phyloP scores from a whole-genome alignment of 805 yeast genomes.

The Scheffersomyces stipitis region DNA sequence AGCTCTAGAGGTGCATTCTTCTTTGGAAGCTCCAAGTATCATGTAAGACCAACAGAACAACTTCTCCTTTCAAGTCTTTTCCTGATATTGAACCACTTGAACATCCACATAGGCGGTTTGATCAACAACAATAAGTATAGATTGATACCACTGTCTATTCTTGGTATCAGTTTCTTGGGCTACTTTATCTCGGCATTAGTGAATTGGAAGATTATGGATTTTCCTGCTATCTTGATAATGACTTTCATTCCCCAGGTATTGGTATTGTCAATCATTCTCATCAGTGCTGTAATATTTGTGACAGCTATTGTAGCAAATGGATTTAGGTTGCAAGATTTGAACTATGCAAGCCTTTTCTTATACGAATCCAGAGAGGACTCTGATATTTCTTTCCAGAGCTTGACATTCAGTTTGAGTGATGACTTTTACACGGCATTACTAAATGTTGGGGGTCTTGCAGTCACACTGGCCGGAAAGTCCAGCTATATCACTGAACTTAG shows the following conservation, averaged over 20 bases:
- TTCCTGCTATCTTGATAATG: slow-evolving; percentile 56
- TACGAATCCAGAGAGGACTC: slow-evolving; percentile 22
- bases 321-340: slow-evolving; percentile 32
- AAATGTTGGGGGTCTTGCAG: slow-evolving; percentile 60
- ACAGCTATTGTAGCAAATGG: slow-evolving; percentile 62
- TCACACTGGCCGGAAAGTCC: slow-evolving; percentile 66
- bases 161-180: slow-evolving; percentile 53
- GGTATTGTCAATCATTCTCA: slow-evolving; percentile 46
- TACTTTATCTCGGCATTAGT: slow-evolving; percentile 41
- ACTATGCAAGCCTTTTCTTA: slow-evolving; percentile 34
- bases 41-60: slow-evolving; percentile 51
- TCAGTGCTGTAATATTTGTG: slow-evolving; percentile 55
- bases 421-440: slow-evolving; percentile 66
- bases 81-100: slow-evolving; percentile 57
- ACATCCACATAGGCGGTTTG: slow-evolving; percentile 63
- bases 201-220: slow-evolving; percentile 40
- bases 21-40: slow-evolving; percentile 14
- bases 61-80: slow-evolving; percentile 51
- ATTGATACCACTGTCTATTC: slow-evolving; percentile 59
- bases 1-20: slow-evolving; percentile 37
- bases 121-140: slow-evolving; percentile 53
- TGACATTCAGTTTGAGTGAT: slow-evolving; percentile 47
- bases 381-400: slow-evolving; percentile 18
- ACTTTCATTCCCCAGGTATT: slow-evolving; percentile 70
- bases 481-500: slow-evolving; percentile 63